Base-by-base conservation (phyloP, 345 rosid genomes). In the Adansonia digitata region DNA sequence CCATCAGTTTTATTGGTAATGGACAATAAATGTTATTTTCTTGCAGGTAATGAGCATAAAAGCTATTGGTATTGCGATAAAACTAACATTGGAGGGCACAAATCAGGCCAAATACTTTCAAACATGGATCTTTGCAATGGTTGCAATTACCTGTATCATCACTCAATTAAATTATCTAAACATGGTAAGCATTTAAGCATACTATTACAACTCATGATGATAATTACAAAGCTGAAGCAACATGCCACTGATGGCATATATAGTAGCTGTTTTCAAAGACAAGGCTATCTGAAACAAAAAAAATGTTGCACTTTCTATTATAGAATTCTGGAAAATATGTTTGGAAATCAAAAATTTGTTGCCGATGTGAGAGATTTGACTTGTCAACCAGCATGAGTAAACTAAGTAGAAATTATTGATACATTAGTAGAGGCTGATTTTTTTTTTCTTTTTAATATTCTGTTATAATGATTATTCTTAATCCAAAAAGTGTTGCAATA, bases 51-150 rank as follows among this genome's bases (percentile, higher is more conserved):
- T 91, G 94, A 91, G 97, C 72, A 78, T 91, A 70, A 91, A 91
- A 80, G 97, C 97, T 59, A 83, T 91, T 22, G 97, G 97, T 43
- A 91, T 91, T 78, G 97, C 94, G 15, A 89, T 91, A 83, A 81
- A 91, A 73, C 84, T 91, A 70, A 88, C 94, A 53, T 14, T 89
- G 62, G 92, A 86, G 71, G 97, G 97, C 69, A 74, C 70, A 46
- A 84, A 87, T 80, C 97, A 91, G 79, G 84, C 86, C 66, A 81
- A 73, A 55, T 87, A 85, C 79, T 82, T 82, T 51, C 89, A 88
- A 79, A 85, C 94, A 0, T 91, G 97, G 97, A 83, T 89, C 59
- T 91, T 91, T 79, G 87, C 88, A 9, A 91, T 85, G 89, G 91
- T 89, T 69, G 86, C 91, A 63, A 42, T 88, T 76, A 86, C 92